phyloP scores from a whole-genome alignment of 768 basidiomycete species.

The Suillus plorans region DNA sequence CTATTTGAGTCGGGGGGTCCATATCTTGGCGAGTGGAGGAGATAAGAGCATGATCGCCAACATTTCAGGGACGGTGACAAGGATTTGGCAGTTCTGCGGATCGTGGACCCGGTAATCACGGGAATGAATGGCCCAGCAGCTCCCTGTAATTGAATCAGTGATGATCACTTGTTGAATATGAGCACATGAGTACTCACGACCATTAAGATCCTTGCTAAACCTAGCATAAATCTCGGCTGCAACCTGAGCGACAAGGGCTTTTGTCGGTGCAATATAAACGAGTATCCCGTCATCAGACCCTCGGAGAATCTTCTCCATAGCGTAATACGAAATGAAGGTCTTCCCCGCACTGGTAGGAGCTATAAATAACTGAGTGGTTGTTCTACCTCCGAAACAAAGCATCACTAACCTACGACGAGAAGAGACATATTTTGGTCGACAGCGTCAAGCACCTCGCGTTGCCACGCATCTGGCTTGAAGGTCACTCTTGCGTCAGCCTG shows the following conservation, averaged over 20 bases:
- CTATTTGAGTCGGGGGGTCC: constrained; percentile 66
- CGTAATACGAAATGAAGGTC: constrained; percentile 76
- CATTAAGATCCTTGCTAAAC: constrained; percentile 54
- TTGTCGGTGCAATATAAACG: constrained; percentile 75
- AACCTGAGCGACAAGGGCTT: constrained; percentile 70
- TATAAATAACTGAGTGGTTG: constrained; percentile 22
- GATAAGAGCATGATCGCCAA: constrained; percentile 69
- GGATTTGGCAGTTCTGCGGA: constrained; percentile 66
- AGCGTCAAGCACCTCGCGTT: constrained; percentile 61
- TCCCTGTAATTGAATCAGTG: constrained; percentile 37
- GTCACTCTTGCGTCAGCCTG: constrained; percentile 53
- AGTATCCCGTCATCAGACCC: constrained; percentile 65
- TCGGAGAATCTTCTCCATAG: constrained; percentile 68
- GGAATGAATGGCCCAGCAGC: constrained; percentile 66
- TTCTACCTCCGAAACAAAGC: not conserved
- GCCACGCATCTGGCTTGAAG: constrained; percentile 74
- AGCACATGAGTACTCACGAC: constrained; percentile 34
- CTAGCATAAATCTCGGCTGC: constrained; percentile 74
- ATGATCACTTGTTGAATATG: not conserved
- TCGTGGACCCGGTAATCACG: constrained; percentile 64
- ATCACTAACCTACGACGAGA: constrained; percentile 59
- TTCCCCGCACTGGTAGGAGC: constrained; percentile 75
- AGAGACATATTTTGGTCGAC: constrained; percentile 60
- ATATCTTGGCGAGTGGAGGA: constrained; percentile 56
- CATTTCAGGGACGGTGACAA: constrained; percentile 74